Conservation (phyloP, 768 basidiomycete genomes). For the Pleurotus platypus region DNA sequence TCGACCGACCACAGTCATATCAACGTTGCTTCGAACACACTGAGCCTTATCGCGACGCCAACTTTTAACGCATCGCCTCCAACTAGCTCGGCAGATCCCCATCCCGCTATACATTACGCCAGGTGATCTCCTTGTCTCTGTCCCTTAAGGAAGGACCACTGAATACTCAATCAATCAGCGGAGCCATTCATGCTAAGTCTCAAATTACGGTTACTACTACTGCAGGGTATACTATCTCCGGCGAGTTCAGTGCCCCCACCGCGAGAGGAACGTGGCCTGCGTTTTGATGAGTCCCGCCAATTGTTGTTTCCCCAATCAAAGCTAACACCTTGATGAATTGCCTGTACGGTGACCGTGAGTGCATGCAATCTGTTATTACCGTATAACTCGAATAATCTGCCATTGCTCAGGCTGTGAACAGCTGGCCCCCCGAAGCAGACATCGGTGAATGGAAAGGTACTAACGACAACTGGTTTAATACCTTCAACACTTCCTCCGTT, state of each 20-base stretch:
- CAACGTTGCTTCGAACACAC: slow-evolving; percentile 29
- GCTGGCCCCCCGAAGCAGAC: slow-evolving; percentile 42
- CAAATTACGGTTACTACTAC: slow-evolving; percentile 37
- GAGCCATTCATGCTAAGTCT: slow-evolving; percentile 37
- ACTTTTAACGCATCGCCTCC: slow-evolving; percentile 33
- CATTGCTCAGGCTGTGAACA: slow-evolving; percentile 27
- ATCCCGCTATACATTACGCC: slow-evolving; percentile 40
- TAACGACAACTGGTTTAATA: slow-evolving; percentile 39
- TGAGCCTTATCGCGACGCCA: slow-evolving; percentile 38
- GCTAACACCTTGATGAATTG: background rate
- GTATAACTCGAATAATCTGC: background rate
- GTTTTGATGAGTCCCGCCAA: slow-evolving; percentile 28
- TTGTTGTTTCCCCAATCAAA: background rate
- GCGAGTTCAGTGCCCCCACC: slow-evolving; percentile 41
- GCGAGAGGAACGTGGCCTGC: slow-evolving; percentile 40
- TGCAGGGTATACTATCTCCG: slow-evolving; percentile 33
- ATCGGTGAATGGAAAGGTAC: slow-evolving; percentile 47
- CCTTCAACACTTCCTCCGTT: slow-evolving; percentile 40
- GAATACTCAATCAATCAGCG: slow-evolving; percentile 15
- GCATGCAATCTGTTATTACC: background rate
- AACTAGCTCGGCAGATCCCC: slow-evolving; percentile 35
- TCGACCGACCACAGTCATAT: slow-evolving; percentile 37
- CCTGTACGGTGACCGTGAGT: slow-evolving; percentile 26
- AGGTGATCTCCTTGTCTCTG: slow-evolving; percentile 19
- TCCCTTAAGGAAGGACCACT: background rate